These are phyloP conservation scores for Alternaria hordeiaustralica DNA, from an alignment of 2,329 filamentous ascomycete species.

Conservation along the genomic window DNA sequence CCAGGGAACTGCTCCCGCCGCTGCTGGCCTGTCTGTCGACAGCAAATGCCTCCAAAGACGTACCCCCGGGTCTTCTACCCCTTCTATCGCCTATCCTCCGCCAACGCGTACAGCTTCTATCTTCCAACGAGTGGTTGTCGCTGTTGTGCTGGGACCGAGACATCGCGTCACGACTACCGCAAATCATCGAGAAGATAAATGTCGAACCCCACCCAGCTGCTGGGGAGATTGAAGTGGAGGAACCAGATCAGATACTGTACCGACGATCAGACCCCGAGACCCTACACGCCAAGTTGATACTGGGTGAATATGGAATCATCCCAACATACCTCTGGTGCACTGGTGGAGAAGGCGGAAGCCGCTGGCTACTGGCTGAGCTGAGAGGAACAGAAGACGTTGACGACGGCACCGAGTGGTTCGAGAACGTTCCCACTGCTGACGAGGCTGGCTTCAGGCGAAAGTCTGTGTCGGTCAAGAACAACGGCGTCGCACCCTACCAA, in stretches of 20 bases:
- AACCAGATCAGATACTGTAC: conserved; percentile 68
- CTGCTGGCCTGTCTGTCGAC: conserved; percentile 69
- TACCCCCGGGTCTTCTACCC: conserved; percentile 66
- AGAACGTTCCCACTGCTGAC: conserved; percentile 67
- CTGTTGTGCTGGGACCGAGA: conserved; percentile 72
- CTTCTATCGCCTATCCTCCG: conserved; percentile 69
- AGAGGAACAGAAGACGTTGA: conserved; percentile 62
- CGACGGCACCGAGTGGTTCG: conserved; percentile 65
- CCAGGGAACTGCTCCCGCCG: conserved; percentile 64
- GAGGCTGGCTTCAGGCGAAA: conserved; percentile 50
- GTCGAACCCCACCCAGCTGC: conserved; percentile 83
- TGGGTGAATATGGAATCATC: conserved; percentile 67
- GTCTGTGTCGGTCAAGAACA: conserved; percentile 21
- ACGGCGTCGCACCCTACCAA: conserved; percentile 21
- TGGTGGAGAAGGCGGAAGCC: conserved; percentile 67
- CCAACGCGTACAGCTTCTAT: conserved; percentile 68
- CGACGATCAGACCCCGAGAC: conserved; percentile 77
- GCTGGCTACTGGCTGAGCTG: conserved; percentile 77
- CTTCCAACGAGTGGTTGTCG: conserved; percentile 72
- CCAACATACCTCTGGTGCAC: conserved; percentile 75
- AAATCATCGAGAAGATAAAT: conserved; percentile 66
- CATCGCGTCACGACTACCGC: conserved; percentile 64
- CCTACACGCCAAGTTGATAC: conserved; percentile 69
- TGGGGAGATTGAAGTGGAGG: conserved; percentile 78
- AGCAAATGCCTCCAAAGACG: conserved; percentile 64